Evolutionary conservation across 768 basidiomycete genomes (phyloP).

Genomic region (Podaxis rugospora): DNA sequence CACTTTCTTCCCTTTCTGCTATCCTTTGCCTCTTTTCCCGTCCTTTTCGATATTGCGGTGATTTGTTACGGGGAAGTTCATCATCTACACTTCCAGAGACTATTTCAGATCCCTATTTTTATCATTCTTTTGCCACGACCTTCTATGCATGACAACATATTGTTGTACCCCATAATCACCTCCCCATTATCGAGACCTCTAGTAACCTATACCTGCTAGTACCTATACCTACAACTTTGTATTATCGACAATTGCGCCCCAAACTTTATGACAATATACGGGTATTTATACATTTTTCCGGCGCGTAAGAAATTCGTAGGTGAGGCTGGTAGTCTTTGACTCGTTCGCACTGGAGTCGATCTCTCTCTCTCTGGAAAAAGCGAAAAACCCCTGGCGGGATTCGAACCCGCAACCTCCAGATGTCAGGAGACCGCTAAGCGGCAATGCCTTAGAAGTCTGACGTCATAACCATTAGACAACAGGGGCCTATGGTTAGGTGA

Average conservation of each 20-base stretch:
- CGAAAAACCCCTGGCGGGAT: constrained; percentile 68
- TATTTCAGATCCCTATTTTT: background rate
- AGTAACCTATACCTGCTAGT: background rate
- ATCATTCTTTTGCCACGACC: background rate
- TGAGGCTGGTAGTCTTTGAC: too few species aligned
- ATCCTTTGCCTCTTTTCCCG: background rate
- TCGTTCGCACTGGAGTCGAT: too few species aligned
- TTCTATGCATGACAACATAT: background rate
- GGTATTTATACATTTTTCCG: background rate
- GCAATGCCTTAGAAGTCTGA: constrained; percentile 68
- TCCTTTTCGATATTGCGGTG: background rate
- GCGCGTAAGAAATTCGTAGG: too few species aligned
- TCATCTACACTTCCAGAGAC: background rate
- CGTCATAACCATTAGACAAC: constrained; percentile 91
- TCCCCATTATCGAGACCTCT: background rate
- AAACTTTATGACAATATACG: background rate
- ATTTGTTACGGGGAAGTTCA: background rate
- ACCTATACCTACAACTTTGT: constrained; percentile 4
- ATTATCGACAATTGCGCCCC: background rate
- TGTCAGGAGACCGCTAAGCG: constrained; percentile 16
- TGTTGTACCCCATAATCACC: constrained; percentile 6
- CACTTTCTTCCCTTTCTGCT: background rate
- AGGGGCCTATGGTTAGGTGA: constrained; percentile 39
- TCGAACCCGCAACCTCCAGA: constrained; percentile 89
- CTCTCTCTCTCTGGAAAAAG: constrained; percentile 12